Percentiles rank a stretch among this genome's conserved stretches.
phyloP scores from a whole-genome alignment of 305 asterid genomes.

The Fraxinus dipetala region DNA sequence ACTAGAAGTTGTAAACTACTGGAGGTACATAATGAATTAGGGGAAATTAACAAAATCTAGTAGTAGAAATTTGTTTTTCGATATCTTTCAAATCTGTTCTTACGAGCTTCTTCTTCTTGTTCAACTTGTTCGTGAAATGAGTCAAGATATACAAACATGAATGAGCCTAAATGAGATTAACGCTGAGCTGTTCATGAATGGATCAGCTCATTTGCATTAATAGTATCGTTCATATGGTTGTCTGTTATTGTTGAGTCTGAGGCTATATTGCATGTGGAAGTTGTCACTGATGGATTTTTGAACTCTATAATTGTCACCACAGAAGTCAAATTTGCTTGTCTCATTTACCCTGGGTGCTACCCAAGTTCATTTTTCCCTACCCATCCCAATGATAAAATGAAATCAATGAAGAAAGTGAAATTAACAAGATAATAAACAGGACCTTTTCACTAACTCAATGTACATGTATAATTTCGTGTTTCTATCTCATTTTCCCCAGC shows the following conservation, averaged over 20 bases:
- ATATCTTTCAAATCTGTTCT: neutral
- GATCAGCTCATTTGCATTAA: neutral
- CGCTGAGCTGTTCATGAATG: neutral
- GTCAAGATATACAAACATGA: neutral
- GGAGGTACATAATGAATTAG: neutral
- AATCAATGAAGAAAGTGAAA: neutral
- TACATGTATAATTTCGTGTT: neutral
- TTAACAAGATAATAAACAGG: neutral
- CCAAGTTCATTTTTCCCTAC: neutral
- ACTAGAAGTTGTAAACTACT: neutral
- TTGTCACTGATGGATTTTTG: neutral
- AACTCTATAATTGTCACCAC: neutral
- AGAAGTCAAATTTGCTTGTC: neutral
- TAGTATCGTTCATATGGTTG: neutral
- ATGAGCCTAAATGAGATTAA: neutral
- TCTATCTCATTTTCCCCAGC: neutral
- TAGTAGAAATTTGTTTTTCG: neutral
- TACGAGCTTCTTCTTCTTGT: neutral
- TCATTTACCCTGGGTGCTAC: neutral
- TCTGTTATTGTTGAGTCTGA: neutral
- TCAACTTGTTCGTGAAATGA: neutral
- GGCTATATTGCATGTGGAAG: neutral
- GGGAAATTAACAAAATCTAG: neutral
- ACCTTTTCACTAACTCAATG: neutral
- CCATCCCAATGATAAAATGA: neutral